Evolutionary conservation across 108 stramenopile genomes (phyloP), one percentile per base, ranked within the genome.

Genomic region (Nannochloropsis gaditana): DNA sequence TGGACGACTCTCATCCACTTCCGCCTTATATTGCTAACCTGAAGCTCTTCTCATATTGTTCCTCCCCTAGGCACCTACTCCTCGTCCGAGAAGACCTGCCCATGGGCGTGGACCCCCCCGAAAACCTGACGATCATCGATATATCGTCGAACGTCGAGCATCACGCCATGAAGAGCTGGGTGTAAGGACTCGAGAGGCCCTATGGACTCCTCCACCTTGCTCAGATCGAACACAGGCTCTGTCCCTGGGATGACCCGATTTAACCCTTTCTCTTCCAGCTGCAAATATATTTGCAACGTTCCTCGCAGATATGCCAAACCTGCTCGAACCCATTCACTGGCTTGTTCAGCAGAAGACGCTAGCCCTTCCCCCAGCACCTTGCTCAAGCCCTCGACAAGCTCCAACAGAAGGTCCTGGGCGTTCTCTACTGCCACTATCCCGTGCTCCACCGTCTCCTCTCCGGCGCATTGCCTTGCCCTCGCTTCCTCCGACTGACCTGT

Each of bases 401-500:
- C 59, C 59, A 73, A 73, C 15, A 73, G 19, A 15, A 73, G n/a
- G n/a, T 73, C 59, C 59, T 73, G 59, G 19, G 59, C 59, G n/a
- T 73, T 73, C 8, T 73, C 59, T n/a, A 73, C 59, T 73, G 59
- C 59, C 59, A 73, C 59, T n/a, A 73, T n/a, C n/a, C 59, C 59
- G n/a, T 73, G 59, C 59, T 73, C 59, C 59, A 73, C n/a, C 59
- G 59, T 73, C 59, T 73, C 59, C 59, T 73, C 59, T n/a, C 59
- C 59, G 19, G 59, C 59, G 3, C 15, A 73, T 73, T 73, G 59
- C 59, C 59, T 73, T n/a, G 59, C 59, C 59, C 59, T 15, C n/a
- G 59, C 59, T n/a, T 73, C 59, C 59, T 73, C 59, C 15, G 19
- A 4, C 59, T 73, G 59, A n/a, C 8, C 59, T 2, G 59, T n/a